A percentile compares a stretch with the other conserved stretches of the same genome.
phyloP scores from a whole-genome alignment of 139 green algal species.

The Picochlorum costavermella region DNA sequence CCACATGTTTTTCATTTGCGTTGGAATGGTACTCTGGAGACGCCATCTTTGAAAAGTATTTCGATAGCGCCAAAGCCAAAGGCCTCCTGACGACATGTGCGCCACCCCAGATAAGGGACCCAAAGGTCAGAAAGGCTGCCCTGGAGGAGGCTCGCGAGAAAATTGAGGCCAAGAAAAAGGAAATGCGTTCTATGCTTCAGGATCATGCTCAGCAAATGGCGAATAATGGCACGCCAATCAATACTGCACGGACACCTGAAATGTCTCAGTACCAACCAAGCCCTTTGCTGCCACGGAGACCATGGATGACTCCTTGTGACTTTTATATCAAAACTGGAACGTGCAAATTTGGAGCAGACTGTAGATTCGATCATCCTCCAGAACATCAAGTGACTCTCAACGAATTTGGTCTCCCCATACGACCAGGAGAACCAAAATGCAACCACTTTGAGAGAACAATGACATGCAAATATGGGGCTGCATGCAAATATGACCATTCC shows the following conservation, averaged over 20 bases:
- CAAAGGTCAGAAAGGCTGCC: not conserved
- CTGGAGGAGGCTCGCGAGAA: not conserved
- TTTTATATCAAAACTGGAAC: conserved; percentile 85
- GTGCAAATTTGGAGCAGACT: conserved; percentile 77
- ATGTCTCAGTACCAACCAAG: not conserved
- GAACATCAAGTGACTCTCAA: conserved; percentile 55
- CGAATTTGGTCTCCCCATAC: conserved; percentile 51
- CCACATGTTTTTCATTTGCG: conserved; percentile 72
- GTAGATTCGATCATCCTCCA: conserved; percentile 83
- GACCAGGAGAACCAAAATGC: conserved; percentile 60
- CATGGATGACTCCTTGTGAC: conserved; percentile 61
- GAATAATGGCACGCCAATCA: not conserved
- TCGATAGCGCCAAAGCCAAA: conserved; percentile 22
- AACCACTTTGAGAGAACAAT: conserved; percentile 73
- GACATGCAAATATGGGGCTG: conserved; percentile 80
- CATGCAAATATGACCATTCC: conserved; percentile 92
- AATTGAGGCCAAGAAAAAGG: not conserved
- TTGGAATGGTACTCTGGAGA: conserved; percentile 44
- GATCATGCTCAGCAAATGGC: conserved; percentile 1
- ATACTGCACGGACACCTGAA: too few relatives aligned
- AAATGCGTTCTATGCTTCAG: not conserved
- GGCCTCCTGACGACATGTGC: not conserved
- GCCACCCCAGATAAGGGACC: not conserved
- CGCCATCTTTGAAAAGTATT: conserved; percentile 48
- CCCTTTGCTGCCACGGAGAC: conserved; percentile 48